Evolutionary conservation across 805 yeast species (phyloP), one percentile per base, ranked within the genome.

Genomic region (Metschnikowia continentalis): DNA sequence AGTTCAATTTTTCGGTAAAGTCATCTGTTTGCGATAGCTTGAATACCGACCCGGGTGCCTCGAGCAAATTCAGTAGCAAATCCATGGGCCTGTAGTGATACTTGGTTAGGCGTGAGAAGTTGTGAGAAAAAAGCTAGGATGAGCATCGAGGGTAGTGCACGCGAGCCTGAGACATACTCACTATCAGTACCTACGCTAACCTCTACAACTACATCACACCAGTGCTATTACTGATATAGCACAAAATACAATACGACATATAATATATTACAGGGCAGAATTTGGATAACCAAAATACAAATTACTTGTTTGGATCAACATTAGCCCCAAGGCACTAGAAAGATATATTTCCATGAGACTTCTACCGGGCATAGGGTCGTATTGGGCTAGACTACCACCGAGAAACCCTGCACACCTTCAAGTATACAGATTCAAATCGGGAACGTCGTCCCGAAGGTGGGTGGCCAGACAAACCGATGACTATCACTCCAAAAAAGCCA

Each of bases 391-490:
- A 15, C 35, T n/a, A 30, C 22, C 43, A n/a, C 13, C 14, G 6
- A 26, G 6, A 26, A 26, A 14, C 26, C 5, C 45, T 15, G 4
- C 32, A 39, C 19, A 11, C 42, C 15, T 13, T 5, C 46, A 14
- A 6, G 4, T 19, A 30, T 7, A 17, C 10, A 53, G 60, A 6
- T 32, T 15, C 33, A 57, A 56, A 42, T 52, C 60, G 3, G 56
- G 60, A 5, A 48, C 59, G 5, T 55, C 60, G 17, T 58, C 61
- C 4, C 49, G 51, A 17, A 47, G 85, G 57, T 92, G 98, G 97
- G 66, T 88, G 2, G 72, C 80, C 23, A 76, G 98, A 49, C 92
- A 87, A 54, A 64, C 70, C 17, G 72, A 68, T 8, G 98, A 92
- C 63, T 70, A 59, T 23, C 90, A 75, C 66, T 77, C 90, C 3